phyloP scores from a whole-genome alignment of 108 stramenopile species.

The Schizochytrium sp. region DNA sequence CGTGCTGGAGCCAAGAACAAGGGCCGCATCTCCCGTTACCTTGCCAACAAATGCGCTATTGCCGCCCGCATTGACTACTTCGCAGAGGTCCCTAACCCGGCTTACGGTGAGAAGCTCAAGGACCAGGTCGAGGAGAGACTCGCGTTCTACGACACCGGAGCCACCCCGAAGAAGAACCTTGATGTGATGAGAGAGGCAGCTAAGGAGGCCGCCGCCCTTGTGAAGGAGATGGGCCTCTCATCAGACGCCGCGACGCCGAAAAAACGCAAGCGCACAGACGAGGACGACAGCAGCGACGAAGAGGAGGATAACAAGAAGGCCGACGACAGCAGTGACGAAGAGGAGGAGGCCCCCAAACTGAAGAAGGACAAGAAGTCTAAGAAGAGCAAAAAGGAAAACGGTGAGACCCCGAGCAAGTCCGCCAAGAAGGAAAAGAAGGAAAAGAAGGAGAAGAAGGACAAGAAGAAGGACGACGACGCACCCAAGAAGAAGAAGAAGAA shows the following conservation, averaged over 20 bases:
- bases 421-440: constrained; percentile 76
- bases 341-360: constrained; percentile 50
- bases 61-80: constrained; percentile 98
- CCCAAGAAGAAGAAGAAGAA: too few relatives aligned
- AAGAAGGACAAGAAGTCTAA: constrained; percentile 74
- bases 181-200: constrained; percentile 97
- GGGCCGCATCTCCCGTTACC: constrained; percentile 96
- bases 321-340: background rate
- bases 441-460: constrained; percentile 73
- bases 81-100: constrained; percentile 87
- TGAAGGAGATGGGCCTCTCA: constrained; percentile 63
- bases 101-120: constrained; percentile 95
- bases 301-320: constrained; percentile 62
- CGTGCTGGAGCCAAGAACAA: constrained; percentile 99
- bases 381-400: constrained; percentile 65
- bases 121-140: constrained; percentile 99
- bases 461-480: constrained; percentile 64
- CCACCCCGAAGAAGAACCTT: constrained; percentile 93
- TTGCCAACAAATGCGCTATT: constrained; percentile 99
- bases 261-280: constrained; percentile 55
- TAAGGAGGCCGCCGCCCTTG: constrained; percentile 78
- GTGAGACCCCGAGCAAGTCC: constrained; percentile 65
- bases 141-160: constrained; percentile 97
- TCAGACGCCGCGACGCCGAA: constrained; percentile 61
- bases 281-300: background rate